Percentiles rank a stretch among this genome's conserved stretches.
Evolutionary conservation across 352 stramenopile species (phyloP).

Genomic region (Globisporangium mamillatum): DNA sequence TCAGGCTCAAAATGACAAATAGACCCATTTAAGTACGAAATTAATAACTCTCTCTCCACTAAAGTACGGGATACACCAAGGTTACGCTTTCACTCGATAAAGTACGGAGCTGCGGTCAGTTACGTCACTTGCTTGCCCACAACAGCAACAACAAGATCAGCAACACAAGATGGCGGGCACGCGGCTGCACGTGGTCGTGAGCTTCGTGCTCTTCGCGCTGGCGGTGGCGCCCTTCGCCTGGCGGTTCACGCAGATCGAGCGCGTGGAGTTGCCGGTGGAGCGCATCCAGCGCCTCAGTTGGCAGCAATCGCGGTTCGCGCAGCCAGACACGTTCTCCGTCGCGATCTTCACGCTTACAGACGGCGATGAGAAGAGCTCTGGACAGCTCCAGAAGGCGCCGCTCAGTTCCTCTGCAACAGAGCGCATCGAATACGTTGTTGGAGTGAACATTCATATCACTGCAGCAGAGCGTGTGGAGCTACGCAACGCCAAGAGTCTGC

Average conservation of each 20-base stretch:
- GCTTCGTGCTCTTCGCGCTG: slow-evolving; percentile 72
- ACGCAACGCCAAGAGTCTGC: slow-evolving; percentile 7
- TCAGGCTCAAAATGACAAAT: slow-evolving; percentile 2
- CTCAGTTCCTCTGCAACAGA: slow-evolving; percentile 3
- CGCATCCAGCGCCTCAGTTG: slow-evolving; percentile 53
- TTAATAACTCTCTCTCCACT: not conserved
- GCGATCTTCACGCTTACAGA: slow-evolving; percentile 15
- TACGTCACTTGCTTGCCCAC: not conserved
- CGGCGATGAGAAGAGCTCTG: not conserved
- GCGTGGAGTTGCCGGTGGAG: slow-evolving; percentile 43
- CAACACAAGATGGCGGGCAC: slow-evolving; percentile 59
- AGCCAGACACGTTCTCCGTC: slow-evolving; percentile 16
- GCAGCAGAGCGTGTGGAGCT: slow-evolving; percentile 3
- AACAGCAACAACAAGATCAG: slow-evolving; percentile 1
- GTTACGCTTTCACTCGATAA: not conserved
- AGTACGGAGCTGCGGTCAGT: not conserved
- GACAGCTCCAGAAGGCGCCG: not conserved
- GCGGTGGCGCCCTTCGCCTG: slow-evolving; percentile 58
- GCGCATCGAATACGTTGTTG: slow-evolving; percentile 6
- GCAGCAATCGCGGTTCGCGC: slow-evolving; percentile 28
- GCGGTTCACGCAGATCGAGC: slow-evolving; percentile 68
- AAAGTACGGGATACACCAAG: not conserved
- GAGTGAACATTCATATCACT: not conserved
- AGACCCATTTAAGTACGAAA: slow-evolving; percentile 16
- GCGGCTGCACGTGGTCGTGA: slow-evolving; percentile 68